Evolutionary conservation across 2,329 filamentous ascomycete genomes (phyloP).

Genomic region (Akanthomyces dipterigenus): DNA sequence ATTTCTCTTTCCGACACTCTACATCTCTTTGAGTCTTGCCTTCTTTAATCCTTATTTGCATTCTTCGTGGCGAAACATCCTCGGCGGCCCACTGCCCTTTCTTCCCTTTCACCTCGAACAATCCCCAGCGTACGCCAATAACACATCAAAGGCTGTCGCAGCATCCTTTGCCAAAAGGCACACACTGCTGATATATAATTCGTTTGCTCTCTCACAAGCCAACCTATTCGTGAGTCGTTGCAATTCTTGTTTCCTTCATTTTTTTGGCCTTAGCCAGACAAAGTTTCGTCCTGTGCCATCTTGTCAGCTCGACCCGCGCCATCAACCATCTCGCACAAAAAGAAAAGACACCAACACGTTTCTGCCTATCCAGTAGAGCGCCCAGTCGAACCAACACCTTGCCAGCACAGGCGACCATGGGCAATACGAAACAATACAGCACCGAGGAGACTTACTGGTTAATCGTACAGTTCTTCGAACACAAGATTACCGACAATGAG

Average conservation of each 20-base stretch:
- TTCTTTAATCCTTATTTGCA: neutral
- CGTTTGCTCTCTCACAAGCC: neutral
- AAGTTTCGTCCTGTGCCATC: too few species aligned
- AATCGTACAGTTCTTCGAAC: conserved; percentile 21
- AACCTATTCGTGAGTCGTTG: neutral
- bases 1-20: neutral
- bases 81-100: neutral
- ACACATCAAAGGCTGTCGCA: neutral
- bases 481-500: conserved; percentile 17
- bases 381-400: neutral
- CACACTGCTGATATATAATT: too few species aligned
- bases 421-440: conserved; percentile 28
- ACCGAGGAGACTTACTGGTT: conserved; percentile 29
- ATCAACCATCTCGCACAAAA: neutral
- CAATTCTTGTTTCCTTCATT: neutral
- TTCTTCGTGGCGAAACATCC: neutral
- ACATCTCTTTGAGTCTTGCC: neutral
- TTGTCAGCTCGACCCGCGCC: neutral
- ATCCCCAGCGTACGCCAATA: neutral
- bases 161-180: neutral
- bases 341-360: neutral
- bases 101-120: neutral
- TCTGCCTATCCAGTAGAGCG: neutral
- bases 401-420: conserved; percentile 21
- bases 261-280: too few species aligned